Evolutionary conservation across 1,284 basidiomycete species (phyloP), one percentile per base, ranked within the genome.

Genomic region (Naganishia cerealis): DNA sequence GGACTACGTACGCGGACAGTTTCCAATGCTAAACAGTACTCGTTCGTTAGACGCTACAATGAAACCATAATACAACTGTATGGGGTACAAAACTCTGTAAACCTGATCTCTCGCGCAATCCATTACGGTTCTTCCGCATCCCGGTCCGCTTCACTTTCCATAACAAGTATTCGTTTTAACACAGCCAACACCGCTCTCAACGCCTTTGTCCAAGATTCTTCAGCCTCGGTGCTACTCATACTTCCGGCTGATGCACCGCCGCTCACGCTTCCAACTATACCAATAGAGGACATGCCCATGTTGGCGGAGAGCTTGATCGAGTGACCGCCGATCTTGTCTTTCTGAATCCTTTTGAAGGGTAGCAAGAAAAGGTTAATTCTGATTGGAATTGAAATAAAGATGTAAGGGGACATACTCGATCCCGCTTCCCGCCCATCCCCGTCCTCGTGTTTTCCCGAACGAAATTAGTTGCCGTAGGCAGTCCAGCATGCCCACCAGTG

Each of bases 141-240:
- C 18, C 69, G 36, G 39, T 69, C 68, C 18, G 71, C 75, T 72
- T 81, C 78, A 69, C 80, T 80, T 71, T 80, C 80, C 16, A 79
- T 75, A 15, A 79, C 73, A 54, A 81, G 69, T 24, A 81, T 77
- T 65, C 79, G 88, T 82, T 95, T 95, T 63, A 95, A 83, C 21
- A 91, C 92, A 16, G 92, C 85, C 65, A 97, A 84, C 66, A 98
- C 91, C 76, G 96, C 92, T 54, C 92, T 86, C 72, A 97, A 83
- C 4, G 94, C 94, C 70, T 92, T 87, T 15, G 95, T 98, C 95
- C 95, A 99, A 0, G 88, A 86, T 76, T 98, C 95, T 77, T 98
- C 95, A 4, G 67, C 67, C 42, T 69, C 67, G 16, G 67, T 69
- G 53, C 67, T 69, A 43, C 67, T 68, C 24, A 50, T 74, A 75